Evolutionary conservation across 768 basidiomycete species (phyloP).

Genomic region (Cystobasidium tubakii): DNA sequence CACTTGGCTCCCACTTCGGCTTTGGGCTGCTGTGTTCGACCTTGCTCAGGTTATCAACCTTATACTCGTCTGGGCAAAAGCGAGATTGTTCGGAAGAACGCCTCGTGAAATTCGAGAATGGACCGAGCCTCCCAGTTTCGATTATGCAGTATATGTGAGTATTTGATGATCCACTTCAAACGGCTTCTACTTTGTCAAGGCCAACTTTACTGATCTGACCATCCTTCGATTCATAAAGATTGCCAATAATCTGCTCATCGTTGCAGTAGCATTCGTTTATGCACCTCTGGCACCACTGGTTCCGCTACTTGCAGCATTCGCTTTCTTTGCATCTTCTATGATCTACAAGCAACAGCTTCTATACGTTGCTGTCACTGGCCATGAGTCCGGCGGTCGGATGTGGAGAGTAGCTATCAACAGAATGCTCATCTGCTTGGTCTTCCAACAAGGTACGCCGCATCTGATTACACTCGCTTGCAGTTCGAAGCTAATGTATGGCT

Average conservation of each 20-base stretch:
- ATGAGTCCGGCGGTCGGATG: constrained; percentile 74
- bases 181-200: too few relatives aligned
- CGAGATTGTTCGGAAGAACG: constrained; percentile 77
- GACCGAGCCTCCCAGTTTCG: constrained; percentile 83
- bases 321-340: constrained; percentile 55
- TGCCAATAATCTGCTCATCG: constrained; percentile 57
- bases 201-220: neutral
- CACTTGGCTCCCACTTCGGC: constrained; percentile 63
- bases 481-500: neutral
- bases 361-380: constrained; percentile 80
- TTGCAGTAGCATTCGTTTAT: constrained; percentile 79
- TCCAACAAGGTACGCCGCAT: constrained; percentile 36
- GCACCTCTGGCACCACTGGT: constrained; percentile 92
- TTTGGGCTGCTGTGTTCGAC: constrained; percentile 90
- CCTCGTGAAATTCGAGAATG: constrained; percentile 83
- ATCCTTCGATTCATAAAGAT: neutral
- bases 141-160: constrained; percentile 56
- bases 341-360: constrained; percentile 90
- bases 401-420: constrained; percentile 59
- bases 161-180: too few relatives aligned
- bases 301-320: constrained; percentile 71
- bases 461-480: neutral
- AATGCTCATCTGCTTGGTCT: constrained; percentile 64
- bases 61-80: constrained; percentile 67
- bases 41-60: constrained; percentile 91